Evolutionary conservation across 306 rosid genomes (phyloP).

Genomic region (Sindora glabra): DNA sequence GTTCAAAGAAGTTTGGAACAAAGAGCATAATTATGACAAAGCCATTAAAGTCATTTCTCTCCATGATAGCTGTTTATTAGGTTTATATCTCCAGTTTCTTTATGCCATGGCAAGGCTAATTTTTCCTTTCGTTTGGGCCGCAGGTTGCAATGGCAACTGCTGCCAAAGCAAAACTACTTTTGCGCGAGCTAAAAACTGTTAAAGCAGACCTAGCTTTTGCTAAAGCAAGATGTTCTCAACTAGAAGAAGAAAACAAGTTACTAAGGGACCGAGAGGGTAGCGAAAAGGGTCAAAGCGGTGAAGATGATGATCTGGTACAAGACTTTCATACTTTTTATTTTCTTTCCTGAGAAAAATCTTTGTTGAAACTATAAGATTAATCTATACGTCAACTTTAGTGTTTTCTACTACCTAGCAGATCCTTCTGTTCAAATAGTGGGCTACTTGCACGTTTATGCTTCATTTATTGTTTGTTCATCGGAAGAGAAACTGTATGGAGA

Average conservation of each 20-base stretch:
- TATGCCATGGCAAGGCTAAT: conserved; percentile 13
- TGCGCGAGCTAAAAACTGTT: conserved; percentile 88
- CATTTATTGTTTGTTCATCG: neutral
- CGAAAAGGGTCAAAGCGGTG: conserved; percentile 62
- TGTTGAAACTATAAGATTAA: neutral
- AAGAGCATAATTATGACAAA: neutral
- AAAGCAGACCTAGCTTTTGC: conserved; percentile 92
- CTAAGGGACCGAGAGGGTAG: conserved; percentile 76
- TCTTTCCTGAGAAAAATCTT: neutral
- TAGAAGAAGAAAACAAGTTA: conserved; percentile 88
- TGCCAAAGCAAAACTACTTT: conserved; percentile 90
- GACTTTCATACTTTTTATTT: neutral
- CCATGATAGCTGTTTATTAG: neutral
- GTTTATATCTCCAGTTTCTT: neutral
- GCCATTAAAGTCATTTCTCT: neutral
- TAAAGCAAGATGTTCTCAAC: conserved; percentile 82
- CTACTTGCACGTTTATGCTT: neutral
- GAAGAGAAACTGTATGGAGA: neutral
- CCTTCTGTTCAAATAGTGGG: neutral
- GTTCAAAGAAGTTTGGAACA: neutral
- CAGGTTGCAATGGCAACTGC: conserved; percentile 99
- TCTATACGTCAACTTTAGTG: neutral
- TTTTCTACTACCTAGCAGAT: neutral
- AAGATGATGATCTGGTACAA: conserved; percentile 88
- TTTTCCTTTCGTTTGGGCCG: conserved; percentile 10